A percentile compares a stretch with the other conserved stretches of the same genome.
Evolutionary conservation across 108 stramenopile species (phyloP).

Genomic region (Cyclotella distinguenda): DNA sequence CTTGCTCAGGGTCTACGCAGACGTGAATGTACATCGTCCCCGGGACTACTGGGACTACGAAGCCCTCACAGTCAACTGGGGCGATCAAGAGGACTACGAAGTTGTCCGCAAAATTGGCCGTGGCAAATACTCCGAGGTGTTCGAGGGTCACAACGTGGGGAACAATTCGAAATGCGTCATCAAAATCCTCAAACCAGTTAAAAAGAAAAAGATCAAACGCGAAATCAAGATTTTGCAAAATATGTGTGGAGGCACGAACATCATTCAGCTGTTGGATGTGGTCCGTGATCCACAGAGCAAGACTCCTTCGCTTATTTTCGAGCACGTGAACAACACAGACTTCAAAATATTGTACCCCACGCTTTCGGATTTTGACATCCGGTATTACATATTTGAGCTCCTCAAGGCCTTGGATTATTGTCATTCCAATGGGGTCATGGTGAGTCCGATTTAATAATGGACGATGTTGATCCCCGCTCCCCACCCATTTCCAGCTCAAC

Average conservation of each 20-base stretch:
- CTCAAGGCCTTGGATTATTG: conserved; percentile 99
- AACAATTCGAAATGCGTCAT: conserved; percentile 98
- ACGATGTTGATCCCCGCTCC: neutral
- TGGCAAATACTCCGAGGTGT: conserved; percentile 99
- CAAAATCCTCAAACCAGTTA: conserved; percentile 99
- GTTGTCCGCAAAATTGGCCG: conserved; percentile 98
- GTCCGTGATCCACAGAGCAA: conserved; percentile 99
- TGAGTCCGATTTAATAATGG: neutral
- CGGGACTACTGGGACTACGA: conserved; percentile 99
- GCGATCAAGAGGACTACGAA: conserved; percentile 99
- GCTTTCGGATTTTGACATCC: conserved; percentile 96
- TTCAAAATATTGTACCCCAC: conserved; percentile 99
- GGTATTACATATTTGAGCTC: conserved; percentile 99
- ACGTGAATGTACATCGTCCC: conserved; percentile 97
- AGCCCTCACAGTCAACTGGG: conserved; percentile 97
- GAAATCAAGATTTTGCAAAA: conserved; percentile 99
- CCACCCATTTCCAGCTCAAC: neutral
- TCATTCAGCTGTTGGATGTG: conserved; percentile 98
- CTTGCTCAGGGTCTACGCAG: conserved; percentile 90
- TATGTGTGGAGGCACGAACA: conserved; percentile 99
- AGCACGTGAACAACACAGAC: conserved; percentile 99
- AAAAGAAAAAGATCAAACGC: conserved; percentile 99
- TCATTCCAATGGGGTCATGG: conserved; percentile 98
- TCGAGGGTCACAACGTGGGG: conserved; percentile 95
- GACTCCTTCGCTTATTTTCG: conserved; percentile 98